phyloP scores from a whole-genome alignment of 2,329 filamentous ascomycete genomes.

The Biscogniauxia sp. region DNA sequence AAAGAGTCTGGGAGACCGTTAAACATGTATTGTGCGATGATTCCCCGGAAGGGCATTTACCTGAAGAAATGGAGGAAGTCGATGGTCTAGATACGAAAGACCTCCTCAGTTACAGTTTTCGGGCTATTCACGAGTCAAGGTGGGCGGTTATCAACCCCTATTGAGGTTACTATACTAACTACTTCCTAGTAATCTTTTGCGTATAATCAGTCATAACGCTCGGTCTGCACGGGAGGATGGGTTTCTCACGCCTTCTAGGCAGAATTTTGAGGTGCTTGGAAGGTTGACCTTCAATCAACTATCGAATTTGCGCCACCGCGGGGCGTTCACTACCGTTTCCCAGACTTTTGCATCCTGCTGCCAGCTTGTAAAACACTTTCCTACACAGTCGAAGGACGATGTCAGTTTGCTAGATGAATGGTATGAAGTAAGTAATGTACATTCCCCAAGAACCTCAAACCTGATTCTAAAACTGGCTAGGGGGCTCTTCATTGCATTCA shows the following conservation, averaged over 20 bases:
- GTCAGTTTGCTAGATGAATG: conserved; percentile 59
- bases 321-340: conserved; percentile 90
- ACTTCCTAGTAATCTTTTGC: conserved; percentile 64
- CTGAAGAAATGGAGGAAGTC: conserved; percentile 70
- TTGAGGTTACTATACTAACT: conserved; percentile 20
- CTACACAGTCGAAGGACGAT: conserved; percentile 27
- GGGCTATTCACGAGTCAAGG: conserved; percentile 93
- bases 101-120: conserved; percentile 90
- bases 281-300: conserved; percentile 78
- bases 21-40: conserved; percentile 82
- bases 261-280: conserved; percentile 65
- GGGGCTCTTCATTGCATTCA: conserved; percentile 68
- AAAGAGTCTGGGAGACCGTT: conserved; percentile 74
- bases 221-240: conserved; percentile 45
- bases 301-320: conserved; percentile 79
- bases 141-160: conserved; percentile 35
- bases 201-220: conserved; percentile 56
- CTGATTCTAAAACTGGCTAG: conserved; percentile 35
- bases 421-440: conserved; percentile 59
- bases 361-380: conserved; percentile 54
- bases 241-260: conserved; percentile 45
- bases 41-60: conserved; percentile 85
- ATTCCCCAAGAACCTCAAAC: not conserved
- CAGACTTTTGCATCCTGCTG: conserved; percentile 84
- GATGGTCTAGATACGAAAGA: conserved; percentile 80